Evolutionary conservation across 2,329 filamentous ascomycete genomes (phyloP).

Genomic region (Fusarium denticulatum): DNA sequence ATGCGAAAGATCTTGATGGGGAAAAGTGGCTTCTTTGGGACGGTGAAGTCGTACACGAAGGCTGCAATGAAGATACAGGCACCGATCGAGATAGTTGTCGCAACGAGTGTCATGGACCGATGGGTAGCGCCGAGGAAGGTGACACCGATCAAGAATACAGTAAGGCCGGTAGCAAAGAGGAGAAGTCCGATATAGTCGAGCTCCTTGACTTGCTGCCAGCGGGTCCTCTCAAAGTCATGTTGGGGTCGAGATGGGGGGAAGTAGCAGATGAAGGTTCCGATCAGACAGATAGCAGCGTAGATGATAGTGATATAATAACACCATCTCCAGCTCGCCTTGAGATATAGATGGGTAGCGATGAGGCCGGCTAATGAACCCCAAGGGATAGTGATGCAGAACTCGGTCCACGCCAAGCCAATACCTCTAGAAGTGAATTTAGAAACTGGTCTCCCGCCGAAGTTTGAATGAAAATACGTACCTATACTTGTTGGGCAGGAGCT

Average conservation of each 20-base stretch:
- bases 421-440: not conserved
- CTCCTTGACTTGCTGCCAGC: constrained; percentile 15
- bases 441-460: rapidly evolving
- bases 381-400: constrained; percentile 8
- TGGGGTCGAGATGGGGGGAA: constrained; percentile 8
- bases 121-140: constrained; percentile 6
- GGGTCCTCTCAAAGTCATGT: constrained; percentile 13
- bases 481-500: constrained; percentile 11
- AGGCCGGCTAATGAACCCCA: not conserved
- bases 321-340: constrained; percentile 10
- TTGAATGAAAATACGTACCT: not conserved
- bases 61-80: constrained; percentile 4
- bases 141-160: not conserved
- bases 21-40: constrained; percentile 1
- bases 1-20: constrained; percentile 1
- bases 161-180: constrained; percentile 5
- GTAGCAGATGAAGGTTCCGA: constrained; percentile 12
- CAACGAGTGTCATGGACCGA: constrained; percentile 1
- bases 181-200: constrained; percentile 10
- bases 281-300: not conserved
- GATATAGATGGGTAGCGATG: constrained; percentile 6
- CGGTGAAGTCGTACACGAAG: constrained; percentile 8
- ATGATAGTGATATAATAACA: constrained; percentile 16
- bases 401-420: constrained; percentile 8
- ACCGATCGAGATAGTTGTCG: not conserved